Conservation (phyloP, 169 alveolate genomes). For the Eimeria necatrix region DNA sequence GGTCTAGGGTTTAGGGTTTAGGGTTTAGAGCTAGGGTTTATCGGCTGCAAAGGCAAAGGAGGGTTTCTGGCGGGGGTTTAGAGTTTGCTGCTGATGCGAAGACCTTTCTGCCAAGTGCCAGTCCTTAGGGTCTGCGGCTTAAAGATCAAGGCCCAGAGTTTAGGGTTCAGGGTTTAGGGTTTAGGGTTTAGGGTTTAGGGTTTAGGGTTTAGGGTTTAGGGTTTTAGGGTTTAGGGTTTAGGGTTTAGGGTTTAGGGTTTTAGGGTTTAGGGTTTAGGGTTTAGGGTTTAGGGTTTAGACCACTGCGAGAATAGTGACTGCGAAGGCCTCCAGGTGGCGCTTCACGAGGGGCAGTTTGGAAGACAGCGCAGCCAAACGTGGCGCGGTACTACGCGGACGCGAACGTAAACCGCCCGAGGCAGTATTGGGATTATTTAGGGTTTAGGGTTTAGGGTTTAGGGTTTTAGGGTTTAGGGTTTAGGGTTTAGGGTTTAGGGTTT, state of each 20-base stretch:
- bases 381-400: no score
- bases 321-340: no score
- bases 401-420: no score
- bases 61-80: not conserved
- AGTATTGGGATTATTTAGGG: not conserved
- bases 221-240: not conserved
- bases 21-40: not conserved
- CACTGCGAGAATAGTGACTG: no score
- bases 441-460: slow-evolving; percentile 31
- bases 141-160: not conserved
- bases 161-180: slow-evolving; percentile 25
- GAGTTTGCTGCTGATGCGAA: not conserved
- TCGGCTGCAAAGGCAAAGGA: not conserved
- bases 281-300: not conserved
- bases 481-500: not conserved
- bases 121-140: not conserved
- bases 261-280: not conserved
- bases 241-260: slow-evolving; percentile 25
- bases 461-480: not conserved
- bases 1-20: slow-evolving; percentile 23
- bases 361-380: no score
- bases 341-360: no score
- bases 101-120: not conserved
- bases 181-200: slow-evolving; percentile 33
- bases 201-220: not conserved